phyloP scores from a whole-genome alignment of 2,329 filamentous ascomycete species.

The Fonsecaea pedrosoi region DNA sequence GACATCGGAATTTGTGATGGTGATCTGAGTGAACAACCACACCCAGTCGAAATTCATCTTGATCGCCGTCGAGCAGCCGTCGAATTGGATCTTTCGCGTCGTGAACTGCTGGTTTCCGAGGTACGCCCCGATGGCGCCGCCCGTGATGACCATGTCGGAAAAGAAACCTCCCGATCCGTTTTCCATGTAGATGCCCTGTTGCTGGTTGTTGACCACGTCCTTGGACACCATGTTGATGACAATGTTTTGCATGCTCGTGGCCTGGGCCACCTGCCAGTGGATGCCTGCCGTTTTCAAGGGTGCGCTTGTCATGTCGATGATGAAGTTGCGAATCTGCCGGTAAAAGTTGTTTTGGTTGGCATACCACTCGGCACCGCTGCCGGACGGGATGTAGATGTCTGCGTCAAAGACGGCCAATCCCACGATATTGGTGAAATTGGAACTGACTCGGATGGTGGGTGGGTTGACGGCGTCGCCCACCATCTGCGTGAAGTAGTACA shows the following conservation, averaged over 20 bases:
- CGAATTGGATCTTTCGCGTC: conserved; percentile 59
- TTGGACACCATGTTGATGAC: conserved; percentile 71
- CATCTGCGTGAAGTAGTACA: conserved; percentile 69
- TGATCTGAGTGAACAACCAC: conserved; percentile 64
- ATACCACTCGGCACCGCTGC: conserved; percentile 69
- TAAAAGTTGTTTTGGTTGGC: conserved; percentile 76
- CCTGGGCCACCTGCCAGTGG: conserved; percentile 78
- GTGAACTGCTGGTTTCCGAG: conserved; percentile 72
- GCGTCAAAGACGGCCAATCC: conserved; percentile 84
- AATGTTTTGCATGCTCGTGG: conserved; percentile 74
- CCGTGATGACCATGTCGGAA: conserved; percentile 65
- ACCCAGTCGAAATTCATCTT: conserved; percentile 65
- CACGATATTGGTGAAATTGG: conserved; percentile 59
- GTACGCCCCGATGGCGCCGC: conserved; percentile 65
- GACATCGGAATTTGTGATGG: conserved; percentile 59
- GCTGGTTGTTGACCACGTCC: conserved; percentile 54
- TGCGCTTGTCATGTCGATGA: conserved; percentile 71
- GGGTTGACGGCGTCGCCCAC: conserved; percentile 70
- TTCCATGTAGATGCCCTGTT: conserved; percentile 67
- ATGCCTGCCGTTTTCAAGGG: conserved; percentile 65
- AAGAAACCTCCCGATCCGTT: conserved; percentile 71
- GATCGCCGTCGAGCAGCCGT: conserved; percentile 59
- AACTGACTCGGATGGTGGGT: conserved; percentile 67
- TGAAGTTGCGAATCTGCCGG: conserved; percentile 75
- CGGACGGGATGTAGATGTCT: conserved; percentile 70